phyloP scores from a whole-genome alignment of 306 rosid genomes.

The Prunus fruticosa region DNA sequence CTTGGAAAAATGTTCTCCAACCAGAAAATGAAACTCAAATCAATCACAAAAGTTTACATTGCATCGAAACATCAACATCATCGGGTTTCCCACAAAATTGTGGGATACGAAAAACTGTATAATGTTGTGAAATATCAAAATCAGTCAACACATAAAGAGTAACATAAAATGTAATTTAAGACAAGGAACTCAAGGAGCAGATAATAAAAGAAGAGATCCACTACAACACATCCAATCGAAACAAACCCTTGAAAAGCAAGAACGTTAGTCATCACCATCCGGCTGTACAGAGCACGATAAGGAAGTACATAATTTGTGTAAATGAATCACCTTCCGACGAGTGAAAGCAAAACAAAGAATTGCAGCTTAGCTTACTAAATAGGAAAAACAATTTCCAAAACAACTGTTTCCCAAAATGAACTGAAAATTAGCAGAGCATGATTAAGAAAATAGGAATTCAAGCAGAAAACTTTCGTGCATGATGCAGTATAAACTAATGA shows the following conservation, averaged over 20 bases:
- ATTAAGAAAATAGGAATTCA: not conserved
- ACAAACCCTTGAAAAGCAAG: not conserved
- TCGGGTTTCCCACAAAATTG: not conserved
- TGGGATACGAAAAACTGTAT: not conserved
- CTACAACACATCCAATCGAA: not conserved
- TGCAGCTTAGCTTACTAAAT: not conserved
- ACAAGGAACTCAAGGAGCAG: no score
- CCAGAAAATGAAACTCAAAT: not conserved
- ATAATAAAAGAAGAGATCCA: no score
- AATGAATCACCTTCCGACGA: not conserved
- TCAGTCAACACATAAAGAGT: not conserved
- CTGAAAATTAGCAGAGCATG: not conserved
- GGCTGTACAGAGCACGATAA: not conserved
- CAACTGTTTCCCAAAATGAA: not conserved
- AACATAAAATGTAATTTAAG: no score
- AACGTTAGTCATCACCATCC: not conserved
- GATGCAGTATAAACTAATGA: not conserved
- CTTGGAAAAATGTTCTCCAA: not conserved
- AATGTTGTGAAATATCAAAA: not conserved
- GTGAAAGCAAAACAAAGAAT: not conserved
- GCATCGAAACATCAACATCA: not conserved
- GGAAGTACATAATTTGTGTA: not conserved
- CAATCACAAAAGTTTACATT: not conserved
- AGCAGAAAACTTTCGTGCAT: not conserved
- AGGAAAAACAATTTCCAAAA: not conserved